Evolutionary conservation across 352 stramenopile species (phyloP), one percentile per base, ranked within the genome.

Genomic region (Phytophthora quininea): DNA sequence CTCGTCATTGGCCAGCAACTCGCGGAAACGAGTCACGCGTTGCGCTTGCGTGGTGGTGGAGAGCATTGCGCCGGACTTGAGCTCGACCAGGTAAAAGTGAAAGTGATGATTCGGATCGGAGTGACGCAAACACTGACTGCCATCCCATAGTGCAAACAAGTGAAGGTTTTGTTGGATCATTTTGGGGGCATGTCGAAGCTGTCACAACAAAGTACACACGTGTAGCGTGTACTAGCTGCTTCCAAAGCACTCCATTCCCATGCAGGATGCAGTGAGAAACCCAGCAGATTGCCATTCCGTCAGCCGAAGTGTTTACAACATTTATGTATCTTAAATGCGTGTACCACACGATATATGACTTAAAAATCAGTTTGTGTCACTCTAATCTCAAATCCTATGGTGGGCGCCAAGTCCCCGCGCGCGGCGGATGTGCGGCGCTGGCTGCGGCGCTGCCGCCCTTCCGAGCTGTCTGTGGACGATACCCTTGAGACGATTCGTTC

Each of bases 401-500:
- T n/a, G 14, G 14, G 14, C 43, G 8, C 43, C 3, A 1, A 12
- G 43, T n/a, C 43, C 43, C 19, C 14, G 53, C 24, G 49, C 48
- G 52, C 64, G n/a, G 33, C 54, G 50, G 35, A 63, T 45, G 69
- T 79, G 50, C 51, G 73, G 46, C 51, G 58, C 51, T 73, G 67
- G 79, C 76, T 91, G 57, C 71, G 64, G 45, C 75, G 80, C 32
- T 59, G 71, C 3, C 63, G 57, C n/a, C 55, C 40, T 30, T 64
- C 76, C 7, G 84, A 87, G 6, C 40, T 79, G 27, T 27, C 67
- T 2, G 49, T 71, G 24, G 73, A 79, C 6, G 55, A 30, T 24
- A 64, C 82, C 31, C 50, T 90, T 35, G 51, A 62, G 0, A 71
- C 67, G 2, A 79, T 92, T 15, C 81, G 77, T 32, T 87, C 82